Evolutionary conservation across 73 alveolate species (phyloP).

Genomic region (Loxodes magnus): DNA sequence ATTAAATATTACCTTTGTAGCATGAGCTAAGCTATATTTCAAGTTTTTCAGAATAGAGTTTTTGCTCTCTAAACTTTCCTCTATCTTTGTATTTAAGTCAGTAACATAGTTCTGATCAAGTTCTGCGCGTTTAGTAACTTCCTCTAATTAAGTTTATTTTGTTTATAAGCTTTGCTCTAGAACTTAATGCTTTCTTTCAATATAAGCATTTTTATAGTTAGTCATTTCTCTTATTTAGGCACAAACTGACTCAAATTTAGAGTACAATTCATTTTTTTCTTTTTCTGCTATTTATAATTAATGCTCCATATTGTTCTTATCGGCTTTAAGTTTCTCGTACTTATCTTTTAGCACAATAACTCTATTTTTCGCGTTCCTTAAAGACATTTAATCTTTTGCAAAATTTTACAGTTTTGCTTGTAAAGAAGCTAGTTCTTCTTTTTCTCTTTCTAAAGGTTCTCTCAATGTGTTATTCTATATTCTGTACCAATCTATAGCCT

Average conservation of each 20-base stretch:
- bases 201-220: conserved; percentile 30
- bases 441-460: neutral
- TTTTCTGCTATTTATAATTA: conserved; percentile 14
- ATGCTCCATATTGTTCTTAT: neutral
- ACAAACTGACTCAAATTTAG: conserved; percentile 33
- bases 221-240: conserved; percentile 26
- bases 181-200: conserved; percentile 39
- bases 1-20: too few relatives aligned
- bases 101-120: conserved; percentile 43
- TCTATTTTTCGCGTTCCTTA: neutral
- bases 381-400: neutral
- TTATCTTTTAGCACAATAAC: neutral
- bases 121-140: conserved; percentile 41
- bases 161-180: conserved; percentile 52
- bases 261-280: conserved; percentile 27
- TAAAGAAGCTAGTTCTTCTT: neutral
- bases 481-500: neutral
- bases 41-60: conserved; percentile 63
- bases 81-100: conserved; percentile 52
- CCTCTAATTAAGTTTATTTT: conserved; percentile 31
- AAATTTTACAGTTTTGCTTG: neutral
- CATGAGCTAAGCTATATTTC: conserved; percentile 82
- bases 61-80: conserved; percentile 71
- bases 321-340: neutral
- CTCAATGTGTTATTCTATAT: neutral